These are phyloP conservation scores for Septoria petroselini DNA, from an alignment of 2,329 filamentous ascomycete genomes.

Conservation along the genomic window DNA sequence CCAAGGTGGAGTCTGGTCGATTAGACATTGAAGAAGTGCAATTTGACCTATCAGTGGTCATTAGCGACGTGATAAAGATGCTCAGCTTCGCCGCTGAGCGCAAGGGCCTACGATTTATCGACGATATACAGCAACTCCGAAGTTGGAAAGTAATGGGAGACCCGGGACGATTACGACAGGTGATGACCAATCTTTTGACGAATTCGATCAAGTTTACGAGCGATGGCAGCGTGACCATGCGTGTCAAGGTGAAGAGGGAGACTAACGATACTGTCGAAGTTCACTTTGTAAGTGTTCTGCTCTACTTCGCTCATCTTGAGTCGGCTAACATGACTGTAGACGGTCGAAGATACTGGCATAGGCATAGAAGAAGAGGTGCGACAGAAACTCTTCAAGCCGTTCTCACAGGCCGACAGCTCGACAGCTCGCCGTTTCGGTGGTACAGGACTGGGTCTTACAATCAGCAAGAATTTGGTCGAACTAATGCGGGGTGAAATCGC, in stretches of 20 bases:
- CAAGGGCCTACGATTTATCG: slow-evolving; percentile 70
- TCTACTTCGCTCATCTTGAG: no score
- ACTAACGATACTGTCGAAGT: slow-evolving; percentile 63
- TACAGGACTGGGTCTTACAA: slow-evolving; percentile 73
- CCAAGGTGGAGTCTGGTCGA: slow-evolving; percentile 72
- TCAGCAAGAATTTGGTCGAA: slow-evolving; percentile 76
- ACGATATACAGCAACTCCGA: slow-evolving; percentile 61
- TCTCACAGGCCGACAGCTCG: slow-evolving; percentile 77
- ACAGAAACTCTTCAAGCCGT: slow-evolving; percentile 71
- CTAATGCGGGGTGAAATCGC: slow-evolving; percentile 75
- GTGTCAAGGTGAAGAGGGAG: slow-evolving; percentile 62
- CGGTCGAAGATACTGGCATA: slow-evolving; percentile 74
- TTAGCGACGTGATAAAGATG: slow-evolving; percentile 82
- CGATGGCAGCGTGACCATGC: slow-evolving; percentile 65
- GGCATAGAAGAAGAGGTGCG: slow-evolving; percentile 76
- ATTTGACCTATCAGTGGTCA: slow-evolving; percentile 69
- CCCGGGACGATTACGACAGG: slow-evolving; percentile 77
- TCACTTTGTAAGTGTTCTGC: slow-evolving; percentile 50
- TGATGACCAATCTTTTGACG: slow-evolving; percentile 74
- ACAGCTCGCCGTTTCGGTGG: slow-evolving; percentile 76
- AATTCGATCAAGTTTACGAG: slow-evolving; percentile 75
- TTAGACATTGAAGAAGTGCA: slow-evolving; percentile 78
- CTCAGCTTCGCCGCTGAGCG: slow-evolving; percentile 78
- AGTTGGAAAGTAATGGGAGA: slow-evolving; percentile 79
- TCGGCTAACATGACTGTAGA: slow-evolving; percentile 26